Conservation (phyloP, 2,329 filamentous ascomycete species). For the Botryosphaeria dothidea region DNA sequence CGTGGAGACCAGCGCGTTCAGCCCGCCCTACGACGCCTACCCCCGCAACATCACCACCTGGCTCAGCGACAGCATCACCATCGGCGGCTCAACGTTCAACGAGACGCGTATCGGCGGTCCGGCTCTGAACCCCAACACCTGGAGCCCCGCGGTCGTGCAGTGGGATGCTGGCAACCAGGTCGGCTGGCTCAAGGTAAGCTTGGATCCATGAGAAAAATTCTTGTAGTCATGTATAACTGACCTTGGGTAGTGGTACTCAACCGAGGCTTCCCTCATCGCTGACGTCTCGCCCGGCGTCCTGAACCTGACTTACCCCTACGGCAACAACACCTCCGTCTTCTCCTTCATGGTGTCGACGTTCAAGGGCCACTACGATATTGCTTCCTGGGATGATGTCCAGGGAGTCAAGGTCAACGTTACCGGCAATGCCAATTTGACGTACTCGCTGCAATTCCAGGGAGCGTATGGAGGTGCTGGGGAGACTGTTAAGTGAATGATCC, state of each 20-base stretch:
- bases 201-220: no score
- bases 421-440: slow-evolving; percentile 46
- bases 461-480: slow-evolving; percentile 38
- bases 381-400: slow-evolving; percentile 50
- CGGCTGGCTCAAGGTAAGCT: slow-evolving; percentile 33
- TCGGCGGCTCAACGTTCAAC: slow-evolving; percentile 61
- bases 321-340: slow-evolving; percentile 52
- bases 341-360: slow-evolving; percentile 52
- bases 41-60: slow-evolving; percentile 62
- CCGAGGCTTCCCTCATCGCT: slow-evolving; percentile 43
- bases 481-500: slow-evolving; percentile 37
- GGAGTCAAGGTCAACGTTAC: slow-evolving; percentile 49
- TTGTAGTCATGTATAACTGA: slow-evolving; percentile 33
- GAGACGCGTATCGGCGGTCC: slow-evolving; percentile 59
- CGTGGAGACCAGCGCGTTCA: slow-evolving; percentile 55
- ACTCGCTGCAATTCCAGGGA: slow-evolving; percentile 48
- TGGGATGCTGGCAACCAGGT: slow-evolving; percentile 47
- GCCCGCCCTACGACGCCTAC: slow-evolving; percentile 59
- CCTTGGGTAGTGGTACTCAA: slow-evolving; percentile 39
- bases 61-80: slow-evolving; percentile 58
- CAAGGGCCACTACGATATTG: slow-evolving; percentile 48
- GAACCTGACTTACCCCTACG: slow-evolving; percentile 56
- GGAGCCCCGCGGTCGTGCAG: slow-evolving; percentile 62
- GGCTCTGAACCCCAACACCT: slow-evolving; percentile 52
- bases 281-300: slow-evolving; percentile 44